phyloP scores from a whole-genome alignment of 1,139 yeast genomes.

The Taphrina populina region DNA sequence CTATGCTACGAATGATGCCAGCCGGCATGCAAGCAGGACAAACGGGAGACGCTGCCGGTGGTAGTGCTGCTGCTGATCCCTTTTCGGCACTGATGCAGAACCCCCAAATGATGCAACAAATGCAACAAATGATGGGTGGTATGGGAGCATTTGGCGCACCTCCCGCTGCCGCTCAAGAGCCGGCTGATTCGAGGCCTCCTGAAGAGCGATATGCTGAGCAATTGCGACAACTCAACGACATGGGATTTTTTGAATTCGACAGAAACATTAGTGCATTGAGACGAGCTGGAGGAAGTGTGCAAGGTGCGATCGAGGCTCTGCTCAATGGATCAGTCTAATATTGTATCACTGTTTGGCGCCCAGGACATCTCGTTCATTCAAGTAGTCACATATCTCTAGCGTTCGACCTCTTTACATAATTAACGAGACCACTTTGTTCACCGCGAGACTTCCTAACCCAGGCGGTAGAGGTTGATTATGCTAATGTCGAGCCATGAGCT shows the following conservation, averaged over 20 bases:
- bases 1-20: slow-evolving; percentile 38
- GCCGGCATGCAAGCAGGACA: slow-evolving; percentile 25
- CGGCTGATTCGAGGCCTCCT: slow-evolving; percentile 82
- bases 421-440: too few relatives aligned
- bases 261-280: slow-evolving; percentile 86
- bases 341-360: background rate
- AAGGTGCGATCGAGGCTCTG: slow-evolving; percentile 90
- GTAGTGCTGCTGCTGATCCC: slow-evolving; percentile 5
- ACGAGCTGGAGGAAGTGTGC: slow-evolving; percentile 94
- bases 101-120: slow-evolving; percentile 61
- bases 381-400: too few relatives aligned
- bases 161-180: slow-evolving; percentile 40
- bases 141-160: slow-evolving; percentile 41
- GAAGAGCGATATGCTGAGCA: slow-evolving; percentile 92
- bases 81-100: slow-evolving; percentile 71
- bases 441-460: too few relatives aligned
- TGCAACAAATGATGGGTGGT: slow-evolving; percentile 66
- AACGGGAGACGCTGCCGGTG: background rate
- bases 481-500: too few relatives aligned
- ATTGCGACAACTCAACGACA: slow-evolving; percentile 87
- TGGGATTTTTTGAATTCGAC: slow-evolving; percentile 94
- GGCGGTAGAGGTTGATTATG: too few relatives aligned
- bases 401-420: too few relatives aligned
- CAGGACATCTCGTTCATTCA: too few relatives aligned
- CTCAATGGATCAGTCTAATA: slow-evolving; percentile 52